Evolutionary conservation across 2,329 filamentous ascomycete genomes (phyloP).

Genomic region (Epichloe glyceriae): DNA sequence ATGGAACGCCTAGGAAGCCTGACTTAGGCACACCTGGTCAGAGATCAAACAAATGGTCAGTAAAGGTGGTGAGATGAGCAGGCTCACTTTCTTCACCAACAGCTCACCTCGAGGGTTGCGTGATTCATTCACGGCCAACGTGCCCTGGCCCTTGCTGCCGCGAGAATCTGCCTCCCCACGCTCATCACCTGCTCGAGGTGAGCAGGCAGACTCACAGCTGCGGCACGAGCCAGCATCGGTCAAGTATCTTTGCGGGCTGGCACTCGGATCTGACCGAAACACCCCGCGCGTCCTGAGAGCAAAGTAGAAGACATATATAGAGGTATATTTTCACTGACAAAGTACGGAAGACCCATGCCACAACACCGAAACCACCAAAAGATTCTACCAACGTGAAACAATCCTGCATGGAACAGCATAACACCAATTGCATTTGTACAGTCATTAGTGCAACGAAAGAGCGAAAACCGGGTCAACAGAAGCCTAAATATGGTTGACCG

Average conservation of each 20-base stretch:
- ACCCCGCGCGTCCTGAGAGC: neutral
- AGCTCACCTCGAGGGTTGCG: neutral
- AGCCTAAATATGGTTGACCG: constrained; percentile 1
- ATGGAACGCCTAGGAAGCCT: neutral
- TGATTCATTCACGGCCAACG: neutral
- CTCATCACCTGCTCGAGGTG: neutral
- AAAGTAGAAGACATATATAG: neutral
- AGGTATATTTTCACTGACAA: neutral
- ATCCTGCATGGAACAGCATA: neutral
- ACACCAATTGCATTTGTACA: constrained; percentile 2
- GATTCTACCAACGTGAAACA: neutral
- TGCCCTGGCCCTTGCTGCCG: neutral
- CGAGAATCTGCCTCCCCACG: neutral
- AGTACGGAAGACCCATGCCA: neutral
- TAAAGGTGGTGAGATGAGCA: neutral
- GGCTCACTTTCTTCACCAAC: neutral
- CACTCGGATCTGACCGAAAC: neutral
- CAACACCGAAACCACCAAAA: neutral
- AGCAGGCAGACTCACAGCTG: neutral
- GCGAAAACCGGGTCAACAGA: constrained; percentile 3
- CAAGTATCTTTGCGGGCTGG: neutral
- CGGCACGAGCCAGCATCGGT: neutral
- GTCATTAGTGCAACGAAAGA: neutral
- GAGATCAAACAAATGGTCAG: neutral
- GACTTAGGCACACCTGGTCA: neutral